Conservation (phyloP, 2,329 filamentous ascomycete species). For the Phialophora expanda region DNA sequence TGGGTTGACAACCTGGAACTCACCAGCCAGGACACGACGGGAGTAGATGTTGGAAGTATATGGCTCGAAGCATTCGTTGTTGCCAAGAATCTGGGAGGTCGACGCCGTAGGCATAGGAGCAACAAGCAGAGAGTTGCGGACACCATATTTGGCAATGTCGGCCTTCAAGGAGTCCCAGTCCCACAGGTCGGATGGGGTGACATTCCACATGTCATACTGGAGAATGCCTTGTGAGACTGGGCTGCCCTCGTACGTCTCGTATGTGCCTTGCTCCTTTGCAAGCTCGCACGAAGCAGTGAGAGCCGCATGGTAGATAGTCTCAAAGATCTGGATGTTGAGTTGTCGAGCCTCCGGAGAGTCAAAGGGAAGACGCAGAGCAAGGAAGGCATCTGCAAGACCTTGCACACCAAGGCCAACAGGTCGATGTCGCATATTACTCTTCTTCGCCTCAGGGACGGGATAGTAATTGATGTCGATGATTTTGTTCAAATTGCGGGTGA, state of each 20-base stretch:
- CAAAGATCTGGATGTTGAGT: slow-evolving; percentile 98
- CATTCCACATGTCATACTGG: slow-evolving; percentile 98
- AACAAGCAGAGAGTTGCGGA: slow-evolving; percentile 93
- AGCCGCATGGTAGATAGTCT: slow-evolving; percentile 98
- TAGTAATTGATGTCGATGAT: slow-evolving; percentile 99
- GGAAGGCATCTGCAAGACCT: slow-evolving; percentile 96
- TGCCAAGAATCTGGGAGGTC: slow-evolving; percentile 96
- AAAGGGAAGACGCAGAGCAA: slow-evolving; percentile 94
- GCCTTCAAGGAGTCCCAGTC: slow-evolving; percentile 90
- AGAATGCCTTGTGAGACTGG: slow-evolving; percentile 94
- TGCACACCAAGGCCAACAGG: slow-evolving; percentile 97
- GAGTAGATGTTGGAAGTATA: slow-evolving; percentile 99
- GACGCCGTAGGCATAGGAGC: slow-evolving; percentile 98
- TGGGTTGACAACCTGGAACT: slow-evolving; percentile 99
- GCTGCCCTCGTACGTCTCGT: slow-evolving; percentile 89
- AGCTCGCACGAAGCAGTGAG: slow-evolving; percentile 87
- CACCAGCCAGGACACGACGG: slow-evolving; percentile 93
- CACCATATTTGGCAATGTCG: slow-evolving; percentile 88
- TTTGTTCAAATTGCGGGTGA: slow-evolving; percentile 95
- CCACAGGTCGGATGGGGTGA: slow-evolving; percentile 92
- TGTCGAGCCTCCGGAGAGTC: slow-evolving; percentile 92
- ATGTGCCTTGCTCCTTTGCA: slow-evolving; percentile 80
- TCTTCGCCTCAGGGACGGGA: slow-evolving; percentile 89
- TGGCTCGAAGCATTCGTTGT: slow-evolving; percentile 99
- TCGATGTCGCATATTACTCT: slow-evolving; percentile 96